A percentile compares a stretch with the other conserved stretches of the same genome.
Conservation (phyloP, 768 basidiomycete genomes). For the Leccinum subtestaceum region DNA sequence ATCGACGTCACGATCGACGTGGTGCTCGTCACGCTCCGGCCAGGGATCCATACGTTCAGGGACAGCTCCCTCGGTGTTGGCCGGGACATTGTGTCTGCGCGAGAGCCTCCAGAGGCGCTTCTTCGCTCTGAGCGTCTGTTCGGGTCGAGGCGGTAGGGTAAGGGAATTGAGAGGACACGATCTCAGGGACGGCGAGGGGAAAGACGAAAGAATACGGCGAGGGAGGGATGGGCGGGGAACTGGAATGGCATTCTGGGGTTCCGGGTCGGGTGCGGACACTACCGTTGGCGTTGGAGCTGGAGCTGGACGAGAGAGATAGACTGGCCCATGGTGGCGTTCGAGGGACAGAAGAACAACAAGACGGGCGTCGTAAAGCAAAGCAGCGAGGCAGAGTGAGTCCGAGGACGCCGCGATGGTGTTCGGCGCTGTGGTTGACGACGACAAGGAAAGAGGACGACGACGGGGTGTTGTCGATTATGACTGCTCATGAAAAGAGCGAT, state of each 20-base stretch:
- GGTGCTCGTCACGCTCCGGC: slow-evolving; percentile 27
- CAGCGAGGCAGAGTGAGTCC: no score
- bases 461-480: no score
- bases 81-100: slow-evolving; percentile 11
- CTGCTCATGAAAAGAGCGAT: no score
- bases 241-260: no score
- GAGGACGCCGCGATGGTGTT: no score
- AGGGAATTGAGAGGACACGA: slow-evolving; percentile 11
- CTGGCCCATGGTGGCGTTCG: slow-evolving; percentile 28
- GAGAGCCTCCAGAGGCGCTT: slow-evolving; percentile 26
- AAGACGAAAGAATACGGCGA: no score
- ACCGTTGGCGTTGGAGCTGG: slow-evolving; percentile 7
- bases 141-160: slow-evolving; percentile 19
- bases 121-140: slow-evolving; percentile 29
- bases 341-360: no score
- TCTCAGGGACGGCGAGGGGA: slow-evolving; percentile 5
- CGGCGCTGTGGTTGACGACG: no score
- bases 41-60: slow-evolving; percentile 13
- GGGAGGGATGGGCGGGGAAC: no score
- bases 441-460: no score
- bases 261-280: no score
- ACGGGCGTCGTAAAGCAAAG: no score
- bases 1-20: slow-evolving; percentile 27
- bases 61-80: slow-evolving; percentile 16
- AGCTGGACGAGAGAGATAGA: slow-evolving; percentile 29